These are phyloP conservation scores for Friedmanniomyces simplex DNA, from an alignment of 495 filamentous ascomycete species.

Conservation along the genomic window DNA sequence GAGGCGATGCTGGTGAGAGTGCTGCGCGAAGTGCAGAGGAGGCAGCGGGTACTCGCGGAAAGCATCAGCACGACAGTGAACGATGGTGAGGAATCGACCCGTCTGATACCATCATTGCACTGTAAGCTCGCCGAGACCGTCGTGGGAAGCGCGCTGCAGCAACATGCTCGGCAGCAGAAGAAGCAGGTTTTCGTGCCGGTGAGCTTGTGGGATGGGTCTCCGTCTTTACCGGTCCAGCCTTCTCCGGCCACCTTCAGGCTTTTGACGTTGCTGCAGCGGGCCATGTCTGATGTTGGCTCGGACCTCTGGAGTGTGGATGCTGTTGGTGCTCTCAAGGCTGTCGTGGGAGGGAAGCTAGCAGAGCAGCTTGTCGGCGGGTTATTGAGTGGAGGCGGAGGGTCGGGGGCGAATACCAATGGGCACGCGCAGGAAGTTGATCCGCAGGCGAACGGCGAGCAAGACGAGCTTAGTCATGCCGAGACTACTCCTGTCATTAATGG, in stretches of 20 bases:
- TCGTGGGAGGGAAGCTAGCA: slow-evolving; percentile 1
- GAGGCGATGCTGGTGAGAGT: slow-evolving; percentile 64
- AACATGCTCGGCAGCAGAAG: neutral
- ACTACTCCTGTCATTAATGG: neutral
- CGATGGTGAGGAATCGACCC: neutral
- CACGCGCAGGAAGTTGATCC: too few species aligned
- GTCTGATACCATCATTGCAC: slow-evolving; percentile 15
- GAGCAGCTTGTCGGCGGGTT: slow-evolving; percentile 28
- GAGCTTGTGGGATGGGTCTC: slow-evolving; percentile 66
- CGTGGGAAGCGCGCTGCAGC: neutral
- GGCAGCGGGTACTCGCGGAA: slow-evolving; percentile 42
- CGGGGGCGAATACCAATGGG: neutral
- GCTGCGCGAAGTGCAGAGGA: slow-evolving; percentile 60
- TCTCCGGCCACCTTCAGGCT: slow-evolving; percentile 68
- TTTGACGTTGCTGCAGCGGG: slow-evolving; percentile 49
- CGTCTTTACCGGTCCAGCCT: slow-evolving; percentile 68
- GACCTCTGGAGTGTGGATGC: slow-evolving; percentile 79
- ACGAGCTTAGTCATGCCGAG: neutral
- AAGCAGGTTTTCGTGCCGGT: neutral
- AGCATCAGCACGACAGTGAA: neutral
- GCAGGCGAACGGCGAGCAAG: neutral
- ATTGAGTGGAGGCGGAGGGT: slow-evolving; percentile 15
- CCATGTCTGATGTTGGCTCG: slow-evolving; percentile 58
- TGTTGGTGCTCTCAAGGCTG: slow-evolving; percentile 49
- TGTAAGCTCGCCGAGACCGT: slow-evolving; percentile 9